Percentiles rank a stretch among this genome's conserved stretches.
These are phyloP conservation scores for Leptographium galeiforme DNA, from an alignment of 2,329 filamentous ascomycete species.

Conservation along the genomic window DNA sequence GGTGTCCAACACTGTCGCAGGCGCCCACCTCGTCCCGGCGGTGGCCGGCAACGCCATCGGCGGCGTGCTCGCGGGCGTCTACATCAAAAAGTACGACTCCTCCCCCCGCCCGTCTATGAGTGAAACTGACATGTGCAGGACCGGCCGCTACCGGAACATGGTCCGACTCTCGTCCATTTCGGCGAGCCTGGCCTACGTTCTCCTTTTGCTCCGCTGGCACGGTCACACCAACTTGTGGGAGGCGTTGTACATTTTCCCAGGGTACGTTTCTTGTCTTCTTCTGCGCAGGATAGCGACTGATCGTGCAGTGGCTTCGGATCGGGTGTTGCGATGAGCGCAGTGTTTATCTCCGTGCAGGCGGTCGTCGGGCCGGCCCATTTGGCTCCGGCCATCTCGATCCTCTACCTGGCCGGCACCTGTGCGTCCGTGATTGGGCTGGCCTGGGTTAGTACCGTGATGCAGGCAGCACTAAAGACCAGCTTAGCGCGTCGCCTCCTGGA, in stretches of 20 bases:
- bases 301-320: conserved; percentile 24
- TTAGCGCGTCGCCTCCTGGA: conserved; percentile 12
- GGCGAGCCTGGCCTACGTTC: conserved; percentile 34
- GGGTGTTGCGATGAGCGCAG: conserved; percentile 25
- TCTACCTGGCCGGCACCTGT: conserved; percentile 24
- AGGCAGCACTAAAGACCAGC: conserved; percentile 12
- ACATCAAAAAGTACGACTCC: conserved; percentile 30
- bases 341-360: conserved; percentile 29
- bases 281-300: not conserved
- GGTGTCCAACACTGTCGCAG: conserved; percentile 43
- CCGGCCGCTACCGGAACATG: conserved; percentile 44
- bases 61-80: conserved; percentile 43
- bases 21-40: conserved; percentile 50
- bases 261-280: conserved; percentile 13
- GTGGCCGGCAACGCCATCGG: conserved; percentile 54
- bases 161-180: conserved; percentile 35
- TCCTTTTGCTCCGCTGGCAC: conserved; percentile 45
- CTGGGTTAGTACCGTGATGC: conserved; percentile 22
- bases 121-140: conserved; percentile 20
- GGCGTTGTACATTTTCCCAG: conserved; percentile 45
- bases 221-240: conserved; percentile 42
- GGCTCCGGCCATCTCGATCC: conserved; percentile 25
- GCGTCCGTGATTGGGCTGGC: conserved; percentile 26
- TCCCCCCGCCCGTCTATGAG: conserved; percentile 7
- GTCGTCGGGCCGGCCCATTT: conserved; percentile 23